Evolutionary conservation across 192 early-diverging fungal species (phyloP), one percentile per base, ranked within the genome.

Genomic region (Rhizoclosmatium sp.): DNA sequence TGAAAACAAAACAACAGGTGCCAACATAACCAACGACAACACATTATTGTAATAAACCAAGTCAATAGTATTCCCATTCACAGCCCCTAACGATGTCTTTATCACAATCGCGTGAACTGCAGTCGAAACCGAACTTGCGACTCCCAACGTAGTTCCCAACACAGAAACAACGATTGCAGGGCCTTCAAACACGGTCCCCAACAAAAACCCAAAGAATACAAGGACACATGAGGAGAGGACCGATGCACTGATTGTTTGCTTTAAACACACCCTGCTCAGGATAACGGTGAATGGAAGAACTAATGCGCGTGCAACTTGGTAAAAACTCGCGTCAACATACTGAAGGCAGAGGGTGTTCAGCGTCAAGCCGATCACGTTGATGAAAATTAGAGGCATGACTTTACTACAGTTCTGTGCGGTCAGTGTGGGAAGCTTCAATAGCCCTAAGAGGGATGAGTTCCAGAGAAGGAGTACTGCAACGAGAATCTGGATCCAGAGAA

Each of bases 41-140:
- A 88, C 56, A 73, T 91, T 91, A 79, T 91, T 91, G 84, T 89
- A 90, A 80, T 87, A 91, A 40, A 90, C 89, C 4, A 91, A 74
- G 16, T 86, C 87, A 62, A 90, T 78, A 4, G 90, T 90, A 23
- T 80, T 82, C 51, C 84, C 84, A 75, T 85, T 82, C 69, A 88
- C 89, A 7, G 76, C 62, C 12, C 56, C 80, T 12, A 89, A 59
- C 14, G 78, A 82, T 65, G 74, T 81, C 71, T 90, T 90, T 82
- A 91, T 91, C 48, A 91, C 83, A 71, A 91, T 89, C n/a, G 87
- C 86, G 65, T 91, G 90, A 10, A 83, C 72, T 10, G 88, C 86
- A n/a, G 90, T 91, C 45, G 89, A 85, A 46, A 90, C 54, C 21
- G 82, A 85, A 1, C 85, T 87, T 31, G 88, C 51, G 64, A 88